Evolutionary conservation across 106 monocot genomes (phyloP), one percentile per base, ranked within the genome.

Genomic region (Dactylorhiza incarnata): DNA sequence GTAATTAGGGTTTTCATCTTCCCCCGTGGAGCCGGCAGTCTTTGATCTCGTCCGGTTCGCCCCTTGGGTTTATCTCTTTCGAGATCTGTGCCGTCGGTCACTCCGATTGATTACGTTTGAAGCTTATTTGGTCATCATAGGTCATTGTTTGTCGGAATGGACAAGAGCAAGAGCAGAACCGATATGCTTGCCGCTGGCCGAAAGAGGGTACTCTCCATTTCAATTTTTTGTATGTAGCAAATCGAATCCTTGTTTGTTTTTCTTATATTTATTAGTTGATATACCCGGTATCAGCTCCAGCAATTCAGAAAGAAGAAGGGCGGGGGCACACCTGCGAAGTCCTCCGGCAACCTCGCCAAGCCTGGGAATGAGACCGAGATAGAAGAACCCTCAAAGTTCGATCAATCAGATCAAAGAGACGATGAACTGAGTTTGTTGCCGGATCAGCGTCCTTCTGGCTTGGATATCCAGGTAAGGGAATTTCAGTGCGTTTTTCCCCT

Each of bases 251-350:
- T 71, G 73, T 52, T 74, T 37, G n/a, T 37, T 76, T 55, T 46
- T 62, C 2, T 29, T 45, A 26, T 48, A 49, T 55, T 52, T 77
- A 54, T 71, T 17, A 17, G 16, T 19, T 9, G 4, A 29, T 7
- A n/a, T 58, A 3, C 19, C 3, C 16, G 11, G 10, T 73, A 63
- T 73, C 83, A 99, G 97, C 85, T 99, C 10, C 91, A 87, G 76
- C 97, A 99, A 86, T 99, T 78, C 73, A 89, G 97, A 48, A 81
- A 94, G 77, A 99, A 94, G 85, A 99, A 88, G 51, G 89, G 87
- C 19, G 76, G 81, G 69, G 79, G 81, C 77, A 81, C 58, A 71
- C 79, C 79, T 51, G 82, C 26, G 44, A 87, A 84, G 74, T 55
- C 83, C 58, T 78, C 87, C 13, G 49, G 65, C 43, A 83, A 78